These are phyloP conservation scores for Camelina neglecta DNA, from an alignment of 345 rosid genomes.

Conservation along the genomic window DNA sequence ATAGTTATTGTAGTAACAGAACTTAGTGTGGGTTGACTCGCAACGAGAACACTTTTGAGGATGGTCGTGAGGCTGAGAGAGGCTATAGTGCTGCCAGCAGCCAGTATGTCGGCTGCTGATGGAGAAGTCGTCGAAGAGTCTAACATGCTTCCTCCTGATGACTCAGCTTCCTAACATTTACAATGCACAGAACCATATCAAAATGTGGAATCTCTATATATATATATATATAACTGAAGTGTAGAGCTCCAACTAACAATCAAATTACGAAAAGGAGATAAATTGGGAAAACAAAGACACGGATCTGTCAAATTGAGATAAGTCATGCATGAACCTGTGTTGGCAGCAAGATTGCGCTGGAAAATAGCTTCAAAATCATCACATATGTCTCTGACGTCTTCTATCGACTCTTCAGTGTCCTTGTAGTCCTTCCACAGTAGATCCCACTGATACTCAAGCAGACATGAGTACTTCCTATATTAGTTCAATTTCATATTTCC, in stretches of 20 bases:
- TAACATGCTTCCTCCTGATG: slow-evolving; percentile 48
- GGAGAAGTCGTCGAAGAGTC: slow-evolving; percentile 51
- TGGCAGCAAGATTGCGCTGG: slow-evolving; percentile 94
- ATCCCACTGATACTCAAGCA: slow-evolving; percentile 65
- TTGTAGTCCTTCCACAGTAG: slow-evolving; percentile 72
- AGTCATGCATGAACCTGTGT: slow-evolving; percentile 64
- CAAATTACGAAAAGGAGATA: background rate
- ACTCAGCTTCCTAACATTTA: slow-evolving; percentile 42
- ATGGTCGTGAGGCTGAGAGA: slow-evolving; percentile 65
- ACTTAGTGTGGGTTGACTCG: slow-evolving; percentile 90
- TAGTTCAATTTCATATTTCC: slow-evolving; percentile 10
- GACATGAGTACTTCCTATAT: slow-evolving; percentile 10
- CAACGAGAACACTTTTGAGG: slow-evolving; percentile 94
- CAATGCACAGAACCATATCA: slow-evolving; percentile 13
- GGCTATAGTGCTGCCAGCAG: no score
- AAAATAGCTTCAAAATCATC: slow-evolving; percentile 91
- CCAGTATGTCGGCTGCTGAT: no score
- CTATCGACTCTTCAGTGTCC: slow-evolving; percentile 82
- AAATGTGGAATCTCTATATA: background rate
- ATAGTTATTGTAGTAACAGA: slow-evolving; percentile 98
- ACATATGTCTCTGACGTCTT: slow-evolving; percentile 86
- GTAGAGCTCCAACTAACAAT: background rate
- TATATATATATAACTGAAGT: background rate
- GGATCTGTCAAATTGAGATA: background rate
- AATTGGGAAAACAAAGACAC: background rate